A percentile compares a stretch with the other conserved stretches of the same genome.
Evolutionary conservation across 371 early-diverging fungal species (phyloP).

Genomic region (Mortierella sp.): DNA sequence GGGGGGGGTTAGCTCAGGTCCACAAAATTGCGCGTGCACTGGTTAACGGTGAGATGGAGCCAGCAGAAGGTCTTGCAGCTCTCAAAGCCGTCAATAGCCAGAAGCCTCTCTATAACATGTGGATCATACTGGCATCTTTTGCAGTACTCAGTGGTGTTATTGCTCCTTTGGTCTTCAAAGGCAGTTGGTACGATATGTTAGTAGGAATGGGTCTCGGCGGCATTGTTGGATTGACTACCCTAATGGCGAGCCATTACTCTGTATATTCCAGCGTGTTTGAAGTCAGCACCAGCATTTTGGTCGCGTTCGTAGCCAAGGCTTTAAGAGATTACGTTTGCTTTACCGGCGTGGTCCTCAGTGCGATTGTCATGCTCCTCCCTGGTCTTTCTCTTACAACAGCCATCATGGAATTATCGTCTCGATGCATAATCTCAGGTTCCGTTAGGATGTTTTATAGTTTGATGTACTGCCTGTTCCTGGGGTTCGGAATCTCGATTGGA

Average conservation of each 20-base stretch:
- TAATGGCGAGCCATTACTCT: constrained; percentile 60
- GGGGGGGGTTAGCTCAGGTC: constrained; percentile 69
- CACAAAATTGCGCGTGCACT: constrained; percentile 70
- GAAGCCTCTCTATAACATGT: constrained; percentile 59
- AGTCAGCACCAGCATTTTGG: constrained; percentile 64
- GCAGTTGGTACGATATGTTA: constrained; percentile 65
- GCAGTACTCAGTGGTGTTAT: constrained; percentile 56
- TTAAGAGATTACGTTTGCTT: constrained; percentile 62
- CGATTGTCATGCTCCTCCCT: constrained; percentile 67
- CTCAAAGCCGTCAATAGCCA: constrained; percentile 66
- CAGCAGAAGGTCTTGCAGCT: constrained; percentile 64
- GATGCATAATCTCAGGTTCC: constrained; percentile 80
- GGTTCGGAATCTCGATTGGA: constrained; percentile 77
- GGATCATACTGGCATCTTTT: constrained; percentile 27
- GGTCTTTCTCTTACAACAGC: constrained; percentile 71
- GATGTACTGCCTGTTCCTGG: constrained; percentile 72
- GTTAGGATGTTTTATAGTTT: constrained; percentile 76
- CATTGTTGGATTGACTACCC: constrained; percentile 59
- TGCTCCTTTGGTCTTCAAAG: constrained; percentile 64
- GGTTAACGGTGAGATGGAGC: constrained; percentile 59
- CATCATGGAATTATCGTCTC: constrained; percentile 78
- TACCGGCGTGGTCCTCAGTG: constrained; percentile 64
- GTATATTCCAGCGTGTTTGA: constrained; percentile 70
- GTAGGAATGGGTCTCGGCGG: constrained; percentile 62
- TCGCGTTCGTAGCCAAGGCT: constrained; percentile 65